Percentiles rank a stretch among this genome's conserved stretches.
Conservation (phyloP, 768 basidiomycete genomes). For the Lactarius psammicola region DNA sequence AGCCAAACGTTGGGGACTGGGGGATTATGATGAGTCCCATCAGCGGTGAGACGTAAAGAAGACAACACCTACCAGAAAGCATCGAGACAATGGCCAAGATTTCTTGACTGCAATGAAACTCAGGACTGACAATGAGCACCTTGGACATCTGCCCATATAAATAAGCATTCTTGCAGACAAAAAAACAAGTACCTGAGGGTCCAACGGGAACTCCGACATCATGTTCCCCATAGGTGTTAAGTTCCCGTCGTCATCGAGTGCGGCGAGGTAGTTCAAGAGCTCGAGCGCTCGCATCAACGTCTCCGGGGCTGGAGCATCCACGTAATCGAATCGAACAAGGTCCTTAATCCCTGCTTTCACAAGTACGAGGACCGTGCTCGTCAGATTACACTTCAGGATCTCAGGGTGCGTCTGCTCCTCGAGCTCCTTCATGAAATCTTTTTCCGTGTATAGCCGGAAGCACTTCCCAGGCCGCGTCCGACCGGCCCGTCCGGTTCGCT, state of each 20-base stretch:
- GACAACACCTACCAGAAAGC: constrained; percentile 69
- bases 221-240: constrained; percentile 81
- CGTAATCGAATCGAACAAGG: constrained; percentile 83
- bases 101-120: constrained; percentile 95
- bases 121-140: constrained; percentile 90
- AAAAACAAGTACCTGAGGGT: constrained; percentile 67
- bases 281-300: constrained; percentile 97
- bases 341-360: constrained; percentile 96
- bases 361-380: constrained; percentile 89
- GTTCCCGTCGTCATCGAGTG: constrained; percentile 91
- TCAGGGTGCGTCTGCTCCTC: constrained; percentile 98
- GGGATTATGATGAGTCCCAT: not conserved
- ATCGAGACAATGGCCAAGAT: constrained; percentile 93
- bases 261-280: constrained; percentile 86
- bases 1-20: constrained; percentile 92
- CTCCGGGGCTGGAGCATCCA: constrained; percentile 94
- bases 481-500: constrained; percentile 94
- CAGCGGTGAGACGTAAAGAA: not conserved
- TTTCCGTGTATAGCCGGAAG: constrained; percentile 94
- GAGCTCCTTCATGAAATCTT: constrained; percentile 92
- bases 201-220: constrained; percentile 98
- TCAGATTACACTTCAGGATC: constrained; percentile 89
- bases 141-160: constrained; percentile 69
- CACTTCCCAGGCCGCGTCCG: constrained; percentile 96
- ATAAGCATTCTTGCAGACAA: not conserved